These are phyloP conservation scores for Penicillium dipodomyicola DNA, from an alignment of 495 filamentous ascomycete genomes.

Conservation along the genomic window DNA sequence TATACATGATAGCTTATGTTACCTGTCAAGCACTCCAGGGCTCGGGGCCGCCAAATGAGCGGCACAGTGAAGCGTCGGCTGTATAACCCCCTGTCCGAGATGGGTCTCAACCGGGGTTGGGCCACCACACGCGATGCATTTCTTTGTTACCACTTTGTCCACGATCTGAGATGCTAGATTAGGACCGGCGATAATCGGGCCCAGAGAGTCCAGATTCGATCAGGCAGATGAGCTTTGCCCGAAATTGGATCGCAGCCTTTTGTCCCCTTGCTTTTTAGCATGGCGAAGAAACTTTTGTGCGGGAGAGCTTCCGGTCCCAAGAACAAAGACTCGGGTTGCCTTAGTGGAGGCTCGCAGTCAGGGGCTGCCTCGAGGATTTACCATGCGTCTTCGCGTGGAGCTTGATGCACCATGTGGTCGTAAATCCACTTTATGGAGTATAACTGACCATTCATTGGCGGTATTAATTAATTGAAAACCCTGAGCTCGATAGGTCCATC, in stretches of 20 bases:
- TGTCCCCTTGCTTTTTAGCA: background rate
- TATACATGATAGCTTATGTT: background rate
- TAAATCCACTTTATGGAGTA: conserved; percentile 6
- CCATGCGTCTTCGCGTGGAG: conserved; percentile 9
- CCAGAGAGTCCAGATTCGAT: background rate
- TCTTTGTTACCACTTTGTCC: conserved; percentile 17
- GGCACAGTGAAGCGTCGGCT: background rate
- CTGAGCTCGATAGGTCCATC: background rate
- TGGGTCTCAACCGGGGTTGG: conserved; percentile 7
- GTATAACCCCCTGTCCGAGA: background rate
- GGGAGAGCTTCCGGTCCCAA: conserved; percentile 16
- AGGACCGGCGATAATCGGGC: conserved; percentile 1
- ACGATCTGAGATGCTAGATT: conserved; percentile 3
- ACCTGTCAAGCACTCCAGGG: background rate
- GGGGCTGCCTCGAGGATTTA: conserved; percentile 4
- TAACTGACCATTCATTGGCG: background rate
- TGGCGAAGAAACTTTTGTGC: background rate
- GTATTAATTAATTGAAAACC: background rate
- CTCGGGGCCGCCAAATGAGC: background rate
- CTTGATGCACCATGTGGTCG: conserved; percentile 2
- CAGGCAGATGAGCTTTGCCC: conserved; percentile 1
- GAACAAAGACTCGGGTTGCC: conserved; percentile 11
- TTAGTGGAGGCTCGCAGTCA: conserved; percentile 10
- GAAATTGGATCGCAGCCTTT: conserved; percentile 5
- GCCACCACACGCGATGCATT: conserved; percentile 12